Conservation (phyloP, 2,329 filamentous ascomycete genomes). For the Microdochium trichocladiopsis region DNA sequence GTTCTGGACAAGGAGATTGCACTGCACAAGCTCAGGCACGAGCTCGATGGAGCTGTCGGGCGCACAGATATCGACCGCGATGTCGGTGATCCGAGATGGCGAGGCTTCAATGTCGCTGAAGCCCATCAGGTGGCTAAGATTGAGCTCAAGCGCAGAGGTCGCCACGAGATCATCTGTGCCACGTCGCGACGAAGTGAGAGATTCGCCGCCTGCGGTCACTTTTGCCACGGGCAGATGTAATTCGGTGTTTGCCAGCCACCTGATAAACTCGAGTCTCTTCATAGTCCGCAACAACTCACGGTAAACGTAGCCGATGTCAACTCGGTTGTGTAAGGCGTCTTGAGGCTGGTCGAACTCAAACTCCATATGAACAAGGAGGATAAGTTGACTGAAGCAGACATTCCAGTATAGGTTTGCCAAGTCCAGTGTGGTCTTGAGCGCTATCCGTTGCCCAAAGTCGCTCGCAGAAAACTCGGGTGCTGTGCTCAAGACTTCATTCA, state of each 20-base stretch:
- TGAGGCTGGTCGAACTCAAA: slow-evolving; percentile 71
- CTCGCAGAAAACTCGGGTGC: slow-evolving; percentile 45
- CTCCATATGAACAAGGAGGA: slow-evolving; percentile 81
- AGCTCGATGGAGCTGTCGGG: slow-evolving; percentile 60
- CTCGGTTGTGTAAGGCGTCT: slow-evolving; percentile 49
- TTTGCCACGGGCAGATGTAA: slow-evolving; percentile 41
- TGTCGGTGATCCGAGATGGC: slow-evolving; percentile 54
- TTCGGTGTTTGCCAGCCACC: slow-evolving; percentile 58
- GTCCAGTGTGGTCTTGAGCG: slow-evolving; percentile 74
- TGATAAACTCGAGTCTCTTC: slow-evolving; percentile 65
- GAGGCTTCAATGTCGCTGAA: slow-evolving; percentile 43
- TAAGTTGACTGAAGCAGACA: slow-evolving; percentile 73
- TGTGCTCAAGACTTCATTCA: slow-evolving; percentile 33
- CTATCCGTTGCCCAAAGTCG: slow-evolving; percentile 67
- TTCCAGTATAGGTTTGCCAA: slow-evolving; percentile 65
- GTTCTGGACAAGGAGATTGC: slow-evolving; percentile 51
- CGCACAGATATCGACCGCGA: slow-evolving; percentile 59
- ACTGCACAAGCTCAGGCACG: slow-evolving; percentile 53
- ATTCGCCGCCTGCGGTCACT: slow-evolving; percentile 24
- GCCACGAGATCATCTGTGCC: slow-evolving; percentile 36
- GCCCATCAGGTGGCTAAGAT: slow-evolving; percentile 56
- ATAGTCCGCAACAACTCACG: slow-evolving; percentile 63
- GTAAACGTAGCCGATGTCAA: slow-evolving; percentile 66
- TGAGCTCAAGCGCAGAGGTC: slow-evolving; percentile 52
- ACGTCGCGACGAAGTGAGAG: slow-evolving; percentile 28